Percentiles rank a stretch among this genome's conserved stretches.
Conservation (phyloP, 1,139 yeast genomes). For the Hyphopichia khmerensis region DNA sequence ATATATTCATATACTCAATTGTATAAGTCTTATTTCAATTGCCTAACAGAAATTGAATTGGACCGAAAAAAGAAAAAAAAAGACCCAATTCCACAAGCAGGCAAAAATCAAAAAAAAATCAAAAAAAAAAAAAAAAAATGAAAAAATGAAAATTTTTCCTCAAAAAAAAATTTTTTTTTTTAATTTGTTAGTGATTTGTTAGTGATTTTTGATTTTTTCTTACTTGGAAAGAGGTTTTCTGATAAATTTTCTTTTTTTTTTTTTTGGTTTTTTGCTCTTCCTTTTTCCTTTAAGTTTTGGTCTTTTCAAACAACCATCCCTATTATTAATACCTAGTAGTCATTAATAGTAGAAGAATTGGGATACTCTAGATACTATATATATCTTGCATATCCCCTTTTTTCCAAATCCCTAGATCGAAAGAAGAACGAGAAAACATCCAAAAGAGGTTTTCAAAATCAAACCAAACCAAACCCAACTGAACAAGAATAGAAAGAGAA, state of each 20-base stretch:
- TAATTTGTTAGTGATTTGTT: background rate
- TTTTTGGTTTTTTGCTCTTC: conserved; percentile 1
- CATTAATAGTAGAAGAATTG: background rate
- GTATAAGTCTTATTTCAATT: too few species aligned
- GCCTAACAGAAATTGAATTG: too few species aligned
- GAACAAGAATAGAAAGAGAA: background rate
- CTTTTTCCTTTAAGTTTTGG: background rate
- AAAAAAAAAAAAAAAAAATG: background rate
- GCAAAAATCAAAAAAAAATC: background rate
- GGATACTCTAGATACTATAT: background rate
- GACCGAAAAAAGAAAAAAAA: background rate
- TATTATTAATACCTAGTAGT: background rate
- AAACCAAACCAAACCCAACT: background rate
- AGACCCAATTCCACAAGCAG: too few species aligned
- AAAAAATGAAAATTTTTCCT: background rate
- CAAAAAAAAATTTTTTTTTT: background rate
- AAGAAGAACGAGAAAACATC: too few species aligned
- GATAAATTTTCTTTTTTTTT: background rate
- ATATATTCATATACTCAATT: too few species aligned
- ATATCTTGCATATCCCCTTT: background rate
- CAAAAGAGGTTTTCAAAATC: too few species aligned
- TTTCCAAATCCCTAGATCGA: background rate
- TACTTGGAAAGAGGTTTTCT: too few species aligned
- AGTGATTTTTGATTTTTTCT: background rate
- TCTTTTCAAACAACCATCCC: background rate